Evolutionary conservation across 257 asterid genomes (phyloP), one percentile per base, ranked within the genome.

Genomic region (Nicotiana benthamiana): DNA sequence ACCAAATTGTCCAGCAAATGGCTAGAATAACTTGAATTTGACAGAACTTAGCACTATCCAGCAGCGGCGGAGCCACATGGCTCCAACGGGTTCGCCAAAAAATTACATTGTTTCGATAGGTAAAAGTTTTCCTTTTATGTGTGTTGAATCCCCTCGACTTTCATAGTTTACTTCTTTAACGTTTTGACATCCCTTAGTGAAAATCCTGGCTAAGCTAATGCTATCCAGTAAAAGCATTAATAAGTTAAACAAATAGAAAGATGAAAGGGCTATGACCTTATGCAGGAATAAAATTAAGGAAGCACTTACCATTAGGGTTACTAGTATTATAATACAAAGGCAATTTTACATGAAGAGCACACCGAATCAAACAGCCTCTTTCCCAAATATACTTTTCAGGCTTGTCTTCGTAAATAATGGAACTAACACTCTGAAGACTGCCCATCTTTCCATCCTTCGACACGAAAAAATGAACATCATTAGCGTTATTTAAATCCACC

Each of bases 331-430:
- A 95, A 84, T 90, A 95, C 40, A 95, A 74, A 57, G 98, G 97
- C 86, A 93, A 81, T 79, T 83, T 95, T 60, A 95, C 80, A 4
- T 92, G 86, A 83, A 95, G 90, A 84, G 90, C 92, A 28, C 97
- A 95, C 26, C 86, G 89, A 62, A 90, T 86, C 79, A 95, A 40
- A 82, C 96, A 91, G 52, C 95, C 94, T 83, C 83, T 92, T 82
- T 85, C 88, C 97, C 96, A 92, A 40, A 95, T 75, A 84, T 78
- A 89, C 86, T 90, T 93, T 88, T 87, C 95, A 1, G 99, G 91
- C 86, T 88, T 90, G 74, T 90, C 94, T 66, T 90, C 97, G 64
- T 90, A 87, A 36, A 87, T 81, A 79, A 89, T 86, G 40, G 80
- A 79, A 85, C 82, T 72, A 32, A 88, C 89, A 82, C 83, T 88